Percentiles rank a stretch among this genome's conserved stretches.
Evolutionary conservation across 2,329 filamentous ascomycete genomes (phyloP).

Genomic region (Allantophomopsis lycopodina): DNA sequence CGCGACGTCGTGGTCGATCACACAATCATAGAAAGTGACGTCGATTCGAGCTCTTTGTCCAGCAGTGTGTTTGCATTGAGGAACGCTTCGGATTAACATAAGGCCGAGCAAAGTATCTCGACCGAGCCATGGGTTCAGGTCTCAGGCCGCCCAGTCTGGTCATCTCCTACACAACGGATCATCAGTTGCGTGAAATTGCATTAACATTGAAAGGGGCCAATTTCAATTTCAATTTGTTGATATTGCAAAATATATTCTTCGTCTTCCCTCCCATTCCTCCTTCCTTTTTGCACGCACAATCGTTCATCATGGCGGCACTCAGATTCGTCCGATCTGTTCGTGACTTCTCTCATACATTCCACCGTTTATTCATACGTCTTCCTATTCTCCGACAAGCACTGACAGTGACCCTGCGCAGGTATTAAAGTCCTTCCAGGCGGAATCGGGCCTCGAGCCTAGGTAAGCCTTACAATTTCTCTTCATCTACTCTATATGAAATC

Average conservation of each 20-base stretch:
- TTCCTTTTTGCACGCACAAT: conserved; percentile 13
- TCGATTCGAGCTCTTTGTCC: too few relatives aligned
- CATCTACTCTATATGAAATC: background rate
- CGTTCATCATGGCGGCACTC: conserved; percentile 32
- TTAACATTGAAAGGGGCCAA: too few relatives aligned
- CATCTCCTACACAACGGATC: background rate
- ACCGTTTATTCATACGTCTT: background rate
- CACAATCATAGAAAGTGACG: too few relatives aligned
- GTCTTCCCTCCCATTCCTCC: conserved; percentile 6
- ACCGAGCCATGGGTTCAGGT: background rate
- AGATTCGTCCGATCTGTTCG: conserved; percentile 46
- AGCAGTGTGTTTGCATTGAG: too few relatives aligned
- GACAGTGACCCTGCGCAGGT: conserved; percentile 36
- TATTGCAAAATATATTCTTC: conserved; percentile 1
- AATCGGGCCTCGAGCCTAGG: conserved; percentile 84
- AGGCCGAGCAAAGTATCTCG: background rate
- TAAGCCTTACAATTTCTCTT: conserved; percentile 22
- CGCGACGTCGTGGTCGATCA: too few relatives aligned
- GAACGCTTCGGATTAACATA: too few relatives aligned
- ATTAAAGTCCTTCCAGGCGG: conserved; percentile 60
- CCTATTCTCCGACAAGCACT: too few relatives aligned
- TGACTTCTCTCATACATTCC: background rate
- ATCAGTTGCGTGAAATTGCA: too few relatives aligned
- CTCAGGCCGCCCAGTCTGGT: background rate
- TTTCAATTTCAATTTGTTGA: too few relatives aligned